Evolutionary conservation across 352 stramenopile genomes (phyloP), one percentile per base, ranked within the genome.

Genomic region (Globisporangium okanoganense): DNA sequence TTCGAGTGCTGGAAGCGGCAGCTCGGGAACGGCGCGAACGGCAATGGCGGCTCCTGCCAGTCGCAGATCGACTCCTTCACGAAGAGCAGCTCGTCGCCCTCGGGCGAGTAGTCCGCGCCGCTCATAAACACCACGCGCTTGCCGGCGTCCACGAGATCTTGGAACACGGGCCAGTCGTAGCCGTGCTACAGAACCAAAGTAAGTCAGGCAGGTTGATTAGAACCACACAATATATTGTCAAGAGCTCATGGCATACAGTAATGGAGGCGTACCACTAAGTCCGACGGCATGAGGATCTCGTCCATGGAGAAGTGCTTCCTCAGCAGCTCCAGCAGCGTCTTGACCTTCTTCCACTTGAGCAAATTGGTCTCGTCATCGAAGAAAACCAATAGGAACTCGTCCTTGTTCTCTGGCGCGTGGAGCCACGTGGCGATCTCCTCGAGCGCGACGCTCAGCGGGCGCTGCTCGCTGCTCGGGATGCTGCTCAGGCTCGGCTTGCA

Each of bases 41-140:
- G 83, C 47, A 93, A 31, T 3, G 47, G 62, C 5, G 83, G 85
- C 61, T 94, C 85, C 49, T 76, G 82, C 85, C 85, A 94, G 53
- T 87, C 79, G 58, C 85, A 94, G 45, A 94, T 80, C 0, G 66
- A 69, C 8, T 83, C 67, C 53, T 93, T 92, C 48, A 91, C 69
- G 22, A 94, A 93, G n/a, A 94, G 64, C 9, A 91, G 60, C 18
- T 89, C 76, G 31, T 92, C 73, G 25, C 79, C 83, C 9, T 72
- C 58, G 0, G 71, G 71, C 2, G 76, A 73, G 61, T 94, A 94
- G 64, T 94, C 79, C 7, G 74, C 72, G 18, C 80, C 85, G 54
- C 82, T 92, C 72, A 93, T 82, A 35, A 94, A 92, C 48, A 92
- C 70, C 3, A 94, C 65, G 12, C 79, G 85, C 58, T 91, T 94